A percentile compares a stretch with the other conserved stretches of the same genome.
These are phyloP conservation scores for Sedum album DNA, from an alignment of 164 flowering plant genomes.

Conservation along the genomic window DNA sequence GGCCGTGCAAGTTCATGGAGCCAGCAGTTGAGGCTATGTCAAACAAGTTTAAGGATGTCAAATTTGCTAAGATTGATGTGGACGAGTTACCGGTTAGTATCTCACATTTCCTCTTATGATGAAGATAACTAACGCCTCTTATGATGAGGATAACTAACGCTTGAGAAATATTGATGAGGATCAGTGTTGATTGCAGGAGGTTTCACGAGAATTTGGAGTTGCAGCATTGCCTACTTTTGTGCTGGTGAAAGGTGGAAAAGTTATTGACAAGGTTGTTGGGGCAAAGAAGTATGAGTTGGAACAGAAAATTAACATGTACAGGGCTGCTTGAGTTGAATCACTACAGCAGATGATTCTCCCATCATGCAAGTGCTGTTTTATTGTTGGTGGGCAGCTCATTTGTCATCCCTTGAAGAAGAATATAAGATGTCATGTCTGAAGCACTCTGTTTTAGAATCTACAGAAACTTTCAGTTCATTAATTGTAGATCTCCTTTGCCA, in stretches of 20 bases:
- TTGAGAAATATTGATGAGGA: not conserved
- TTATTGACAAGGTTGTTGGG: constrained; percentile 62
- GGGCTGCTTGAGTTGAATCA: not conserved
- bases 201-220: constrained; percentile 50
- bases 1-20: constrained; percentile 70
- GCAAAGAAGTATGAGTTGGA: constrained; percentile 68
- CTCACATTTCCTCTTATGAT: not conserved
- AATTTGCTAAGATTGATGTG: constrained; percentile 72
- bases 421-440: not conserved
- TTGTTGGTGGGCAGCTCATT: too few relatives aligned
- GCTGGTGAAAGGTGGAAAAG: constrained; percentile 60
- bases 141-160: not conserved
- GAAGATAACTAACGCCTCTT: not conserved
- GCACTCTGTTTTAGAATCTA: not conserved
- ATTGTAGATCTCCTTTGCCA: too few relatives aligned
- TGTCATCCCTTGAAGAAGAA: too few relatives aligned
- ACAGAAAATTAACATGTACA: constrained; percentile 36
- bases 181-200: constrained; percentile 30
- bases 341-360: too few relatives aligned
- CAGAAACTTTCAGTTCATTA: not conserved
- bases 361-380: too few relatives aligned
- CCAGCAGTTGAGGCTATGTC: constrained; percentile 48
- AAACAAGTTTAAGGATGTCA: constrained; percentile 38
- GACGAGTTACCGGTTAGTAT: constrained; percentile 56
- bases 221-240: constrained; percentile 83